These are phyloP conservation scores for Cryptomeria japonica DNA, from an alignment of 75 land plant genomes.

Conservation along the genomic window DNA sequence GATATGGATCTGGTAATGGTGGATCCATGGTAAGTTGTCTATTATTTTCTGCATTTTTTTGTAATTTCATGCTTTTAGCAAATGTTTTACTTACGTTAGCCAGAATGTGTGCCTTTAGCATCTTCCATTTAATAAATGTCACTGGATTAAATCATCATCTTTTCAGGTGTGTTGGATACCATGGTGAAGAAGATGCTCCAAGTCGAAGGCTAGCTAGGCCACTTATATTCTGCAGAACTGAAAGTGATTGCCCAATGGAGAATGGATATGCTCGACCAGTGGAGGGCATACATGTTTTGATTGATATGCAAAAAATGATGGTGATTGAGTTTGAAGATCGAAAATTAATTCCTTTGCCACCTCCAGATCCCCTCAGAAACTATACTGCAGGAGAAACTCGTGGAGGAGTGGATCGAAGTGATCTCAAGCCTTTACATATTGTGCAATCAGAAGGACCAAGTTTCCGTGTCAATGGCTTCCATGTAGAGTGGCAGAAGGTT, in stretches of 20 bases:
- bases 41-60: neutral
- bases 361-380: conserved; percentile 96
- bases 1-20: conserved; percentile 99
- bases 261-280: conserved; percentile 99
- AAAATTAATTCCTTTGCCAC: conserved; percentile 90
- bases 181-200: conserved; percentile 91
- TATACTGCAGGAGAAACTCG: conserved; percentile 92
- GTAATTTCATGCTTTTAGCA: neutral
- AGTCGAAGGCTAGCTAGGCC: conserved; percentile 93
- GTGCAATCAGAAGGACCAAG: conserved; percentile 97
- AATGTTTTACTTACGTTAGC: neutral
- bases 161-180: conserved; percentile 95
- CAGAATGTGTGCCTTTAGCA: neutral
- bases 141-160: neutral
- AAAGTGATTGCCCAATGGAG: conserved; percentile 98
- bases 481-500: conserved; percentile 98
- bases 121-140: neutral
- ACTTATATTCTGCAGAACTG: conserved; percentile 92
- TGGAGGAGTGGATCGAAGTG: conserved; percentile 93
- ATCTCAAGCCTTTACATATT: conserved; percentile 89
- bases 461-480: conserved; percentile 90
- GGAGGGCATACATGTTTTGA: conserved; percentile 89
- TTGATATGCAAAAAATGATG: conserved; percentile 91
- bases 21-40: conserved; percentile 77
- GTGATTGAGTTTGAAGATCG: conserved; percentile 93